phyloP scores from a whole-genome alignment of 2,329 filamentous ascomycete genomes.

The Fusarium sp. region DNA sequence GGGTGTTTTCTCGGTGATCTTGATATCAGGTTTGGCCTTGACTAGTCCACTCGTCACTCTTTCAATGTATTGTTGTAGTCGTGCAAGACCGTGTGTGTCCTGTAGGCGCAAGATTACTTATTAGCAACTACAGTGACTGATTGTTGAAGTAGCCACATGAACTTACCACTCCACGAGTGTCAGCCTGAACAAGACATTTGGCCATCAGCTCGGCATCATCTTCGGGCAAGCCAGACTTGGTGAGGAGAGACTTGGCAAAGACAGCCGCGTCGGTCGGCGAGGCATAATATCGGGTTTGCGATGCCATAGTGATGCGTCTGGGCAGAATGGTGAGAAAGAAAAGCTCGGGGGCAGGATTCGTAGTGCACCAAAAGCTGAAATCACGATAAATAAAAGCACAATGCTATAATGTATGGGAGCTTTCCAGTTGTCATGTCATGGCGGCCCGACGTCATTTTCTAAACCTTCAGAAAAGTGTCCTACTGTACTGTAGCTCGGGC shows the following conservation, averaged over 20 bases:
- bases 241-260: constrained; percentile 11
- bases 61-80: constrained; percentile 20
- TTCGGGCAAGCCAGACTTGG: constrained; percentile 19
- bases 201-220: constrained; percentile 20
- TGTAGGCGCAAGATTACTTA: background rate
- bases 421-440: background rate
- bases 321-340: background rate
- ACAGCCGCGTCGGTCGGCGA: constrained; percentile 5
- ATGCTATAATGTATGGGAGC: background rate
- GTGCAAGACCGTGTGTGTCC: constrained; percentile 21
- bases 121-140: background rate
- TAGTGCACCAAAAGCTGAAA: background rate
- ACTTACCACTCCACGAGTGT: constrained; percentile 21
- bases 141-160: background rate
- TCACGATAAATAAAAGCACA: background rate
- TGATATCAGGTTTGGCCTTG: constrained; percentile 15
- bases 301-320: constrained; percentile 5
- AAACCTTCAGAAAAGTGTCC: background rate
- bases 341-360: background rate
- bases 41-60: constrained; percentile 20
- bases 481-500: background rate
- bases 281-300: constrained; percentile 8
- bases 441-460: background rate
- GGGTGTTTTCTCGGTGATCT: constrained; percentile 19
- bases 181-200: constrained; percentile 19